These are phyloP conservation scores for Trapa bicornis DNA, from an alignment of 345 rosid species.

Conservation along the genomic window DNA sequence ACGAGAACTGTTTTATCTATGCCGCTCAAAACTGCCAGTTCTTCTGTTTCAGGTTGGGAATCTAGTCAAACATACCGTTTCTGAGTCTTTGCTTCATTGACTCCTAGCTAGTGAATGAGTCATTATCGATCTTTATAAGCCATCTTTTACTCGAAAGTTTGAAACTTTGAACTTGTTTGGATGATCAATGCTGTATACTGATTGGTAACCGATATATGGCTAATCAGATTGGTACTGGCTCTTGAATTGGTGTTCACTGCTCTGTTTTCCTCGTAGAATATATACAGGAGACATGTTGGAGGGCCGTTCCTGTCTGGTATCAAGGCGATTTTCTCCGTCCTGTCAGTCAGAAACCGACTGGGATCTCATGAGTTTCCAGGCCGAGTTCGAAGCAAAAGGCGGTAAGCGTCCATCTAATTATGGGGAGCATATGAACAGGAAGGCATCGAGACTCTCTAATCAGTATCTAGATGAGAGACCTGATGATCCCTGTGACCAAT, in stretches of 20 bases:
- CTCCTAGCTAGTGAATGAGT: neutral
- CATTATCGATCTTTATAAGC: neutral
- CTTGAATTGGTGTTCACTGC: neutral
- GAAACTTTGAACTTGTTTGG: neutral
- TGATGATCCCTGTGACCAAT: neutral
- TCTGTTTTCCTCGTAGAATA: conserved; percentile 8
- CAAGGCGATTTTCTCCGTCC: conserved; percentile 54
- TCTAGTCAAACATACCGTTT: neutral
- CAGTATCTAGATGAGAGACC: neutral
- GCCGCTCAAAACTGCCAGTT: neutral
- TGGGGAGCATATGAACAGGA: conserved; percentile 17
- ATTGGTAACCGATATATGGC: neutral
- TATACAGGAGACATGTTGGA: conserved; percentile 51
- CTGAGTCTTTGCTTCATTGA: neutral
- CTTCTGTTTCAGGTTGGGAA: neutral
- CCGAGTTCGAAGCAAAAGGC: conserved; percentile 17
- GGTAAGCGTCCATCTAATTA: conserved; percentile 36
- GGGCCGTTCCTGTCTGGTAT: conserved; percentile 41
- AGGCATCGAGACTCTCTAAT: conserved; percentile 7
- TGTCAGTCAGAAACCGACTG: conserved; percentile 45
- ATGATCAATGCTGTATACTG: neutral
- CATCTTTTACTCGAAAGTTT: neutral
- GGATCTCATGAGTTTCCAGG: conserved; percentile 42
- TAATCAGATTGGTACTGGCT: neutral
- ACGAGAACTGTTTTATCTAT: neutral